Evolutionary conservation across 129 eudicot species (phyloP), one percentile per base, ranked within the genome.

Genomic region (Lactuca saligna): DNA sequence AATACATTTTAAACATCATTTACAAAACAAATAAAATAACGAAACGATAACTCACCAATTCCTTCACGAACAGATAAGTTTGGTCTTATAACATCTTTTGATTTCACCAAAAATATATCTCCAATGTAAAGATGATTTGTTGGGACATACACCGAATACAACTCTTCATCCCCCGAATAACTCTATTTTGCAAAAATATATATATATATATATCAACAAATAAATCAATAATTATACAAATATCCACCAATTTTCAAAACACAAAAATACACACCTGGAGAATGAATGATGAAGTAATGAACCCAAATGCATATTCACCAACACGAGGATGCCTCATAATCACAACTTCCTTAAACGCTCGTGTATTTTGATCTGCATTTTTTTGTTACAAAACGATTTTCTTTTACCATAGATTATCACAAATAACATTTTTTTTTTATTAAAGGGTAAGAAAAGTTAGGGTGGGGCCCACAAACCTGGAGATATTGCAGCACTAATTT

Each of bases 231-330:
- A 16, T 70, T 29, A 32, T 32, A 48, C 0, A 9, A 60, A 46
- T 13, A 58, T 15, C 7, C 1, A 58, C 16, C 9, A 12, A 15
- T 15, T 25, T 25, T 13, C 11, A 13, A 49, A 69, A 34, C 44
- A 32, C 7, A 66, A 56, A 53, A 63, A 73, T 17, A 71, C 38
- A 71, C 38, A 89, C 93, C 94, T 82, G 95, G 29, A 90, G 91
- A 62, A 79, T 15, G 14, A 90, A 81, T 68, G 95, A 78, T 41
- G 97, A 90, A 16, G 97, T 87, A 70, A 90, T 90, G 82, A 90
- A 87, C 77, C 95, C 95, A 74, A 90, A 84, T 54, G 97, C 95
- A 84, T 80, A 87, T 87, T 90, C 97, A 65, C 97, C 95, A 63
- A 86, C 79, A 50, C 97, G 97, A 15, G 97, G 97, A 87, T 90